Evolutionary conservation across 1,284 basidiomycete species (phyloP).

Genomic region (Tylopilus sp.): DNA sequence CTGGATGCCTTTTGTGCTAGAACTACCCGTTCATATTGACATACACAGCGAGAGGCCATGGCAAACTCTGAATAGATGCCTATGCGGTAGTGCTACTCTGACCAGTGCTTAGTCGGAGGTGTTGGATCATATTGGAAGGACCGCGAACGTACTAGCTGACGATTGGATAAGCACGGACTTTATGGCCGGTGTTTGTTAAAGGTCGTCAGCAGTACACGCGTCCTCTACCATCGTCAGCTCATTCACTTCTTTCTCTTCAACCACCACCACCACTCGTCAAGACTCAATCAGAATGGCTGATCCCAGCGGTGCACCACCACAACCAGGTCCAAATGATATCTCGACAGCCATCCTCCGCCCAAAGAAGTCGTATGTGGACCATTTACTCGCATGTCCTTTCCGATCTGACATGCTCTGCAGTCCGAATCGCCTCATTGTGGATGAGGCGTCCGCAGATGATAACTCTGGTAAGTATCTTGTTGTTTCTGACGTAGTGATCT

Average conservation of each 20-base stretch:
- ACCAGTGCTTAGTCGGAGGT: slow-evolving; percentile 43
- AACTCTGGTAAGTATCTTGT: slow-evolving; percentile 73
- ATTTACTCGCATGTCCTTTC: slow-evolving; percentile 11
- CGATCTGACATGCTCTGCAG: slow-evolving; percentile 51
- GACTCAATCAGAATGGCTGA: slow-evolving; percentile 60
- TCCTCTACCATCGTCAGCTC: background rate
- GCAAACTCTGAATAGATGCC: slow-evolving; percentile 66
- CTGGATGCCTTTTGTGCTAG: no score
- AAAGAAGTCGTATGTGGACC: slow-evolving; percentile 88
- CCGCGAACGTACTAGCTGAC: background rate
- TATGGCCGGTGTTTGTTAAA: background rate
- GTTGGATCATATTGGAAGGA: slow-evolving; percentile 1
- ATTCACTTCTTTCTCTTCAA: slow-evolving; percentile 25
- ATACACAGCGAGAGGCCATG: slow-evolving; percentile 64
- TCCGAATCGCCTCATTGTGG: slow-evolving; percentile 93
- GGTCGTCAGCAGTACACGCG: background rate
- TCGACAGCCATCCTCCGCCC: slow-evolving; percentile 94
- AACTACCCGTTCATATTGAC: no score
- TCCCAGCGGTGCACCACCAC: slow-evolving; percentile 77
- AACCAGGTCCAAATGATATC: slow-evolving; percentile 79
- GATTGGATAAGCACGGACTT: slow-evolving; percentile 2
- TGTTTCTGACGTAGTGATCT: background rate
- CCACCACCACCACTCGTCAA: slow-evolving; percentile 24
- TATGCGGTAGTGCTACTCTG: slow-evolving; percentile 78
- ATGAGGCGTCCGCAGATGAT: slow-evolving; percentile 90